These are phyloP conservation scores for Dianthus caryophyllus DNA, from an alignment of 148 eudicot species.

Conservation along the genomic window DNA sequence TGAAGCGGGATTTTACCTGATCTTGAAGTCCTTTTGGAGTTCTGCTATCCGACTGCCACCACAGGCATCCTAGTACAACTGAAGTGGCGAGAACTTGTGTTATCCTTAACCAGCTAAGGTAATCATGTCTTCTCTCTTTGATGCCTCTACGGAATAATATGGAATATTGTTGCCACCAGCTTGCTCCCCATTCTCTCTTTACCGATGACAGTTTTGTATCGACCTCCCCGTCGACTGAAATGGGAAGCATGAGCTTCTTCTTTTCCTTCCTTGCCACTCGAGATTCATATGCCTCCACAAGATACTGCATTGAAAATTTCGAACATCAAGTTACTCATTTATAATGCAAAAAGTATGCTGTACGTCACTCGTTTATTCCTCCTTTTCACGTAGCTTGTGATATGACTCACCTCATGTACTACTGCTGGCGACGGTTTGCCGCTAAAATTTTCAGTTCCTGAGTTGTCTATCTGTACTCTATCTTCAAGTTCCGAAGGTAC, in stretches of 20 bases:
- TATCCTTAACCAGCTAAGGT: constrained; percentile 92
- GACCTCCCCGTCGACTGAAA: constrained; percentile 54
- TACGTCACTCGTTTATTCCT: too few species aligned
- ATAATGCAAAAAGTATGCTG: too few species aligned
- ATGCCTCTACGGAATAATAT: constrained; percentile 76
- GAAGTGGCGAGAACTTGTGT: constrained; percentile 85
- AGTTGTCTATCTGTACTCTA: constrained; percentile 60
- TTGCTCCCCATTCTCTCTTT: constrained; percentile 91
- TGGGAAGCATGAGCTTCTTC: constrained; percentile 50
- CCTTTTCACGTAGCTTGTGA: neutral
- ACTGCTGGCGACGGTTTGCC: constrained; percentile 73
- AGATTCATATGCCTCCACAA: constrained; percentile 84
- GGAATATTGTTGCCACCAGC: constrained; percentile 79
- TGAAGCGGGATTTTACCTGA: constrained; percentile 47
- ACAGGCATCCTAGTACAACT: constrained; percentile 69
- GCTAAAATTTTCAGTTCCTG: constrained; percentile 43
- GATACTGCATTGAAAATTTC: constrained; percentile 44
- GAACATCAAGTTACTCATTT: neutral
- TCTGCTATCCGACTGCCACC: constrained; percentile 83
- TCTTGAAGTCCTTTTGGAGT: constrained; percentile 55
- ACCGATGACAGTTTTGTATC: constrained; percentile 32
- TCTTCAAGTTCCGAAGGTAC: constrained; percentile 82
- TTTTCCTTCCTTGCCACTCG: constrained; percentile 71
- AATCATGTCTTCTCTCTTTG: constrained; percentile 83
- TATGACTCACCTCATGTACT: constrained; percentile 57